Conservation (phyloP, 2,329 filamentous ascomycete genomes). For the Fusarium sp. region DNA sequence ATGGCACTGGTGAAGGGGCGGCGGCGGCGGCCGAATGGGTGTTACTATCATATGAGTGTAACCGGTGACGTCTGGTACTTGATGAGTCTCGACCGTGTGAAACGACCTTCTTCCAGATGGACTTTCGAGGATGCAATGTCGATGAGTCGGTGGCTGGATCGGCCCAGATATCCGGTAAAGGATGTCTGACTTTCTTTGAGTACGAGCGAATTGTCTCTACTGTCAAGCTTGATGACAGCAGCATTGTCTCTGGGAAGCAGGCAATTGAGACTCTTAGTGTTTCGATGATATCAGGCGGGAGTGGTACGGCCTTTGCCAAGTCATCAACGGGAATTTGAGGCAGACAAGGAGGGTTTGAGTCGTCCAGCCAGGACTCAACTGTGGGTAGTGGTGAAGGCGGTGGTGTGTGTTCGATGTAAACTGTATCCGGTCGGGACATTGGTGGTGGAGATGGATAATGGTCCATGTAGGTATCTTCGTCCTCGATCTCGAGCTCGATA, state of each 20-base stretch:
- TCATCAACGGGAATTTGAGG: constrained; percentile 52
- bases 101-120: constrained; percentile 55
- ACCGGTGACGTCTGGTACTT: constrained; percentile 32
- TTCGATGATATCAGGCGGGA: constrained; percentile 67
- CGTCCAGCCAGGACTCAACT: constrained; percentile 55
- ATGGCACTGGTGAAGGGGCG: constrained; percentile 51
- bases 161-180: constrained; percentile 43
- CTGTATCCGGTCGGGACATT: constrained; percentile 37
- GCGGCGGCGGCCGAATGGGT: constrained; percentile 26
- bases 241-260: constrained; percentile 71
- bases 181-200: constrained; percentile 65
- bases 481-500: constrained; percentile 38
- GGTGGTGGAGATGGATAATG: constrained; percentile 8
- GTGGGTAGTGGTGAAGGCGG: constrained; percentile 53
- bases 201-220: constrained; percentile 70
- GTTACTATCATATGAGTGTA: constrained; percentile 29
- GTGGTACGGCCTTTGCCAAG: constrained; percentile 58
- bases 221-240: constrained; percentile 66
- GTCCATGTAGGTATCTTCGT: constrained; percentile 36
- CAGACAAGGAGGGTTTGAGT: constrained; percentile 49
- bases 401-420: constrained; percentile 51
- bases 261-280: constrained; percentile 65
- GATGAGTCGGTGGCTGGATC: constrained; percentile 37
- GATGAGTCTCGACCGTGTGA: constrained; percentile 46
- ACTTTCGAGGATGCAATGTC: constrained; percentile 42